Evolutionary conservation across 176 grass and related monocot species (phyloP).

Genomic region (Musa troglodytarum): DNA sequence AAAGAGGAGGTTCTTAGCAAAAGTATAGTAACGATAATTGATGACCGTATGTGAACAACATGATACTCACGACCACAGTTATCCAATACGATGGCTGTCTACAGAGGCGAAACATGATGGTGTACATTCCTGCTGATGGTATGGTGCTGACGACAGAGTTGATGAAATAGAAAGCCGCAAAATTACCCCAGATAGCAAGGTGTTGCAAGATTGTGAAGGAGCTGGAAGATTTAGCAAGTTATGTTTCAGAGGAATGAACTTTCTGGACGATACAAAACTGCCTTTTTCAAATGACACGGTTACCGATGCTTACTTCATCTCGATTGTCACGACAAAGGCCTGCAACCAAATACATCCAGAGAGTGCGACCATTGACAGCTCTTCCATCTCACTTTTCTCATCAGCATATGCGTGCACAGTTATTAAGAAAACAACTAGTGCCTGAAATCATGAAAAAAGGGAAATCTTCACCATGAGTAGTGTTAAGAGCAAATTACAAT

Average conservation of each 20-base stretch:
- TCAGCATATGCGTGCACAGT: constrained; percentile 49
- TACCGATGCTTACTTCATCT: constrained; percentile 52
- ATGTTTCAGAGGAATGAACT: constrained; percentile 1
- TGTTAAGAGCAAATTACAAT: not conserved
- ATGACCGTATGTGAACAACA: not conserved
- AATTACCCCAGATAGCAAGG: constrained; percentile 78
- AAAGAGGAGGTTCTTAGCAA: constrained; percentile 10
- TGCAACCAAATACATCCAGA: constrained; percentile 95
- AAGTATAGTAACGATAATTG: not conserved
- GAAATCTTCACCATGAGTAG: not conserved
- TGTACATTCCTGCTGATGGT: constrained; percentile 54
- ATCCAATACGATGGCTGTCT: constrained; percentile 72
- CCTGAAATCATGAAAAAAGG: constrained; percentile 35
- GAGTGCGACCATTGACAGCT: constrained; percentile 81
- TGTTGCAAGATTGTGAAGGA: constrained; percentile 62
- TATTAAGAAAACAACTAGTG: constrained; percentile 56
- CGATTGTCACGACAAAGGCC: constrained; percentile 76
- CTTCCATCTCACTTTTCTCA: constrained; percentile 76
- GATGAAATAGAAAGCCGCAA: constrained; percentile 74
- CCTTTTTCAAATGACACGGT: not conserved
- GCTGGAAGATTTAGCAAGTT: constrained; percentile 34
- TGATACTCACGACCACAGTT: constrained; percentile 69
- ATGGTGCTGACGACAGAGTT: constrained; percentile 54
- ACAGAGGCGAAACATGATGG: constrained; percentile 69
- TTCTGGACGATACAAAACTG: not conserved